Evolutionary conservation across 2,329 filamentous ascomycete genomes (phyloP).

Genomic region (Claviceps spartinae): DNA sequence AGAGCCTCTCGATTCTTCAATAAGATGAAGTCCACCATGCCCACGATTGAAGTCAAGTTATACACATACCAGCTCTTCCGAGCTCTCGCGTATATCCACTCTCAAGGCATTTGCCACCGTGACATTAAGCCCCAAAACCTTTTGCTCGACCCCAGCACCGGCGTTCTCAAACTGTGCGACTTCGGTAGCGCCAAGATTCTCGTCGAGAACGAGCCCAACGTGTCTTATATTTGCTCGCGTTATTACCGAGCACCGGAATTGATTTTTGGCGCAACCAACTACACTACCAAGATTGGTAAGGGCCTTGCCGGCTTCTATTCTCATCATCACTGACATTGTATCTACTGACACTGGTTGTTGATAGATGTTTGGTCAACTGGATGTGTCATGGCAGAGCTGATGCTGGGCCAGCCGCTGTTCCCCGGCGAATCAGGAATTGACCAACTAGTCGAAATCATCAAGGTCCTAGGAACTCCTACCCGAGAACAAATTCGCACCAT

Average conservation of each 20-base stretch:
- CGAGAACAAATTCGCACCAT: conserved; percentile 97
- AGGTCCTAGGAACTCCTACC: conserved; percentile 91
- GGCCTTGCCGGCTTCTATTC: neutral
- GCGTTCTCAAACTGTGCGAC: conserved; percentile 93
- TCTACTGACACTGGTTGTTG: conserved; percentile 18
- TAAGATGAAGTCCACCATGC: conserved; percentile 99
- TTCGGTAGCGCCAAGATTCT: conserved; percentile 98
- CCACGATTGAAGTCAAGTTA: conserved; percentile 94
- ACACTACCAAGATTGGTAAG: conserved; percentile 98
- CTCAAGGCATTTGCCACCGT: conserved; percentile 95
- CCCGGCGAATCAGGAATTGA: conserved; percentile 97
- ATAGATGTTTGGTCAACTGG: conserved; percentile 98
- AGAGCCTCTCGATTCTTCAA: conserved; percentile 97
- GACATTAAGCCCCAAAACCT: conserved; percentile 99
- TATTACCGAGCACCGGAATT: conserved; percentile 97
- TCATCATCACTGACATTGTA: neutral
- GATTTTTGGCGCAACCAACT: conserved; percentile 98
- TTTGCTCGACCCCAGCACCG: conserved; percentile 78
- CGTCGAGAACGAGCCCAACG: conserved; percentile 96
- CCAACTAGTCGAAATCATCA: conserved; percentile 98
- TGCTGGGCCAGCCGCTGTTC: conserved; percentile 96
- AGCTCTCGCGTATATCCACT: conserved; percentile 96
- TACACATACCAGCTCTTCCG: conserved; percentile 99
- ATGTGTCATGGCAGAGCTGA: conserved; percentile 97
- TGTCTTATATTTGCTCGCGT: conserved; percentile 97